Base-by-base conservation (phyloP, 768 basidiomycete genomes). In the Neoboletus magnificus region DNA sequence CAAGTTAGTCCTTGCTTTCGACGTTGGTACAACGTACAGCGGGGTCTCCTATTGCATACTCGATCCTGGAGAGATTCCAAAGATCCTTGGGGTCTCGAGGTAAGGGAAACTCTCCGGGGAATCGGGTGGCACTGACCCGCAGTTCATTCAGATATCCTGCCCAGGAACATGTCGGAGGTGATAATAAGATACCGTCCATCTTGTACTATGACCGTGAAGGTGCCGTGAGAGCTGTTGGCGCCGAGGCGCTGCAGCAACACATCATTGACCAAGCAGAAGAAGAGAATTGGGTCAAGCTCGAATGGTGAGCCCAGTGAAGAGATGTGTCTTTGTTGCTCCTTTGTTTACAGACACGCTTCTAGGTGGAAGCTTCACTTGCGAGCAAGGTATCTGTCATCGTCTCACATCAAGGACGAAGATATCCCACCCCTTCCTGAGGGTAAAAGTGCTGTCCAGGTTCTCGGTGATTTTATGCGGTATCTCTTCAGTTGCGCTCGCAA, bases 171-270 rank as follows among this genome's bases (percentile, higher is more conserved):
- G 66, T 73, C 20, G 76, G 75, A 3, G 76, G 77, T 5, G 75
- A 79, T 49, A 75, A 71, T 23, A 82, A 80, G 54, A 78, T 82
- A 40, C 80, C 78, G 0, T 77, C 79, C 0, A 66, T 79, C 32
- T 53, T 82, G 15, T 77, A 77, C 54, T 82, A 82, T 55, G 79
- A 80, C 54, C 52, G 57, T 9, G 54, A 69, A 20, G 79, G 78
- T 3, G 35, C 37, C 0, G 66, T 75, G 4, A 71, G 62, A 35
- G 81, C 79, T 0, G 64, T 74, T 4, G 81, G 81, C 0, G 78
- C 77, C 1, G 79, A 79, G 54, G 73, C 79, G 0, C 22, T 60
- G 12, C 65, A 72, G 18, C 70, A 73, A 25, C 66, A 69, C 11
- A 62, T 73, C 30, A 62, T 73, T n/a, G 73, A 74, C 4, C 56